phyloP scores from a whole-genome alignment of 208 protist genomes.

The Leptomonas seymouri region DNA sequence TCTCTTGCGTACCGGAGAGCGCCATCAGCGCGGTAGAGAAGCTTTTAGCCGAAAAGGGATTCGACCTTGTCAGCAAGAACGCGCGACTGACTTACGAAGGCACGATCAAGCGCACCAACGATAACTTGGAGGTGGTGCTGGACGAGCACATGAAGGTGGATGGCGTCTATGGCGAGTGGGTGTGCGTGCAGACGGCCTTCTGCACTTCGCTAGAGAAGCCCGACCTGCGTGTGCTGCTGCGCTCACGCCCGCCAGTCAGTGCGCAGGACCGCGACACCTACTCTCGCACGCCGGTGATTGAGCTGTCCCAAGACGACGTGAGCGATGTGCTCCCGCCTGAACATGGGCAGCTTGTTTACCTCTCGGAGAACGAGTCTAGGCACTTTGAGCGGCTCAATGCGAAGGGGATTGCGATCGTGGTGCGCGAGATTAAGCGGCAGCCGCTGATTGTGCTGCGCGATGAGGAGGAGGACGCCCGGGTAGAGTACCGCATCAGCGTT shows the following conservation, averaged over 20 bases:
- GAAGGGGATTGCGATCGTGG: constrained; percentile 62
- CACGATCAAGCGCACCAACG: constrained; percentile 74
- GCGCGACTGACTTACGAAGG: constrained; percentile 73
- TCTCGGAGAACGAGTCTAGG: constrained; percentile 84
- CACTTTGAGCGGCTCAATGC: constrained; percentile 72
- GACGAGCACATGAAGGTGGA: constrained; percentile 67
- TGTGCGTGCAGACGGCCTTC: constrained; percentile 80
- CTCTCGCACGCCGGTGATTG: constrained; percentile 51
- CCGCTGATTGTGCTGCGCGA: constrained; percentile 89
- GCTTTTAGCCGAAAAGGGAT: constrained; percentile 65
- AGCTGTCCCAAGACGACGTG: constrained; percentile 82
- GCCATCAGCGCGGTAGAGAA: constrained; percentile 46
- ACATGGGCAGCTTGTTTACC: constrained; percentile 88
- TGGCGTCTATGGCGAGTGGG: constrained; percentile 70
- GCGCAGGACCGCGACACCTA: constrained; percentile 74
- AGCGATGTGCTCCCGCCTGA: constrained; percentile 81
- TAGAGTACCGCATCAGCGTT: constrained; percentile 79
- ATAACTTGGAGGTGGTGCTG: constrained; percentile 65
- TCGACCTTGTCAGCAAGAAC: constrained; percentile 39
- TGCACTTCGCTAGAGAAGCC: constrained; percentile 65
- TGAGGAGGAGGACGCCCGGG: constrained; percentile 83
- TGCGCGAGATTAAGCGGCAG: constrained; percentile 78
- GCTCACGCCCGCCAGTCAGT: constrained; percentile 63
- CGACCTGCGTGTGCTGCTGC: constrained; percentile 76
- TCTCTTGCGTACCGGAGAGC: constrained; percentile 64